phyloP scores from a whole-genome alignment of 768 basidiomycete species.

The Leucosporidium yakuticum region DNA sequence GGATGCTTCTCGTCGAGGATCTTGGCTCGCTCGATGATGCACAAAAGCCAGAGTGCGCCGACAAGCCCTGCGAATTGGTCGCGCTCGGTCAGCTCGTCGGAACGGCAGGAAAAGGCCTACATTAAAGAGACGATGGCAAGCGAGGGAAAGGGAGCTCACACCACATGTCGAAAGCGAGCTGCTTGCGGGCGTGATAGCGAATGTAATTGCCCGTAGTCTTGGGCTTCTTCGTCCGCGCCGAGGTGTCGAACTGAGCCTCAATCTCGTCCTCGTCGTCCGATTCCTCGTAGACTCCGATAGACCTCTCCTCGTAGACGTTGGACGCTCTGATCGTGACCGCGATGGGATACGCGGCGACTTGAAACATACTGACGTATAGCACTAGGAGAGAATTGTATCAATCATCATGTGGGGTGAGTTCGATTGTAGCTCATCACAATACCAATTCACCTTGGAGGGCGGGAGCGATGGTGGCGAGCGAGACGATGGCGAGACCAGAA shows the following conservation, averaged over 20 bases:
- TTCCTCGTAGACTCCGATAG: conserved; percentile 62
- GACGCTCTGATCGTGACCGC: conserved; percentile 65
- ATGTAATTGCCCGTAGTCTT: conserved; percentile 14
- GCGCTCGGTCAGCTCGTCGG: too few relatives aligned
- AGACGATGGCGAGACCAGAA: conserved; percentile 73
- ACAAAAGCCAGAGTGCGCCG: conserved; percentile 46
- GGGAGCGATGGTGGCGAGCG: conserved; percentile 65
- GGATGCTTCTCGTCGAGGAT: conserved; percentile 14
- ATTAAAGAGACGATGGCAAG: too few relatives aligned
- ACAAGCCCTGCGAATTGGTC: too few relatives aligned
- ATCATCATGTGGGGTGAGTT: conserved; percentile 28
- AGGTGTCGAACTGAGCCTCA: background rate
- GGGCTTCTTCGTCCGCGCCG: background rate
- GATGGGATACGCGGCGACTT: conserved; percentile 42
- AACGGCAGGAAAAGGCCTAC: too few relatives aligned
- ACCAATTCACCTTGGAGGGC: conserved; percentile 60
- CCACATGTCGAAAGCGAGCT: conserved; percentile 96
- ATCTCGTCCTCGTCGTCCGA: conserved; percentile 12
- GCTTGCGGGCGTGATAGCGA: conserved; percentile 62
- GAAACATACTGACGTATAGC: conserved; percentile 55
- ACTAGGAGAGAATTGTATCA: conserved; percentile 50
- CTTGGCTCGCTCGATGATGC: conserved; percentile 66
- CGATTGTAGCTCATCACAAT: conserved; percentile 19
- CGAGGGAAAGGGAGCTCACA: conserved; percentile 53
- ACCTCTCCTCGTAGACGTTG: conserved; percentile 75